Evolutionary conservation across 1,284 basidiomycete genomes (phyloP).

Genomic region (Trametes polyzona): DNA sequence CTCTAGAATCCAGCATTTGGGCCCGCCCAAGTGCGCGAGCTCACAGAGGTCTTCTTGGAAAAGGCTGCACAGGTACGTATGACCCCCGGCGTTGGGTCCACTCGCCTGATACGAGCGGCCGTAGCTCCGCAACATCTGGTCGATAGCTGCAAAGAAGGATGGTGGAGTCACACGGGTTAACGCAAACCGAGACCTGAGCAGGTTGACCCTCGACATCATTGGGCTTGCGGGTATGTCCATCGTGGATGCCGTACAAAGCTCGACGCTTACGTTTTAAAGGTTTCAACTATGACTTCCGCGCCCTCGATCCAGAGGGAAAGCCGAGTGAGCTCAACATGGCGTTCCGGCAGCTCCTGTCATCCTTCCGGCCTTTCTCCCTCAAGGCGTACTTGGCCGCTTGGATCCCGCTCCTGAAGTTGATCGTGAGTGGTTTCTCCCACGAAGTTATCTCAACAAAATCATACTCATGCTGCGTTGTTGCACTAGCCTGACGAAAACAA

Average conservation of each 20-base stretch:
- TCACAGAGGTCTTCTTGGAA: constrained; percentile 57
- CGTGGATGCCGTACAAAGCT: not conserved
- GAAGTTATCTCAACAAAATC: not conserved
- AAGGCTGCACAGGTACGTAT: constrained; percentile 53
- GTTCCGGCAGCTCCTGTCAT: constrained; percentile 34
- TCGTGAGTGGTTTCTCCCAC: constrained; percentile 15
- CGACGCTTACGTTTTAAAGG: constrained; percentile 27
- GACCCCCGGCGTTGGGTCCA: too few species aligned
- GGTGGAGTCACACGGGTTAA: constrained; percentile 38
- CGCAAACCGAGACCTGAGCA: constrained; percentile 45
- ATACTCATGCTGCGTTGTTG: not conserved
- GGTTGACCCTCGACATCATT: constrained; percentile 54
- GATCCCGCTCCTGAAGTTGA: constrained; percentile 15
- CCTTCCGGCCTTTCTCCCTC: not conserved
- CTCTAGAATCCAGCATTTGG: constrained; percentile 67
- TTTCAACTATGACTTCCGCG: constrained; percentile 58
- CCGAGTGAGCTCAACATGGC: constrained; percentile 46
- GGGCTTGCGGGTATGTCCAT: constrained; percentile 46
- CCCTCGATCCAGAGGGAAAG: constrained; percentile 33
- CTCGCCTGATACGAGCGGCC: not conserved
- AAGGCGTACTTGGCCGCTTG: not conserved
- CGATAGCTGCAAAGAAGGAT: constrained; percentile 9
- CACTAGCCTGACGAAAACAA: constrained; percentile 35
- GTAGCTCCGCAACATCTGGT: constrained; percentile 38
- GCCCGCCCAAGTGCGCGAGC: constrained; percentile 53